Evolutionary conservation across 371 early-diverging fungal species (phyloP).

Genomic region (Rhizopus delemar): DNA sequence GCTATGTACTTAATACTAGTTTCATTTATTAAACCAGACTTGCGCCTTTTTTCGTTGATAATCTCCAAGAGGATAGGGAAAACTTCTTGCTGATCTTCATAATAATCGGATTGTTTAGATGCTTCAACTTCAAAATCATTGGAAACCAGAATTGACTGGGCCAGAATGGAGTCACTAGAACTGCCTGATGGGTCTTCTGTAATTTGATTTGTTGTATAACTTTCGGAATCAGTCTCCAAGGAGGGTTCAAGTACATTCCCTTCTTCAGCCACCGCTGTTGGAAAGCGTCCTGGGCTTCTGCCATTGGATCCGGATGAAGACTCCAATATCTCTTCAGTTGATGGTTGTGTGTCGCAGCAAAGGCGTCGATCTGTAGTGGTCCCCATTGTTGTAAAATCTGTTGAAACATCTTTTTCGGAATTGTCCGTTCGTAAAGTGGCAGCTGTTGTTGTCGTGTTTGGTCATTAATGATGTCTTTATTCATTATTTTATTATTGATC

Average conservation of each 20-base stretch:
- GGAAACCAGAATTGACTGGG: background rate
- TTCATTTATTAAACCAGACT: slow-evolving; percentile 36
- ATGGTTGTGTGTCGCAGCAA: slow-evolving; percentile 5
- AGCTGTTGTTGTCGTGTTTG: too few species aligned
- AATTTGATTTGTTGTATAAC: background rate
- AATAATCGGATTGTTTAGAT: background rate
- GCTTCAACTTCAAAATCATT: background rate
- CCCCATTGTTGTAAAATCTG: background rate
- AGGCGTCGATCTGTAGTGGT: slow-evolving; percentile 1
- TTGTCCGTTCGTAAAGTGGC: slow-evolving; percentile 2
- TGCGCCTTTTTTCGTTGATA: slow-evolving; percentile 1
- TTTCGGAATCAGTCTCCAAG: slow-evolving; percentile 1
- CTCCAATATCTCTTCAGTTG: slow-evolving; percentile 6
- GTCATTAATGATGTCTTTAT: too few species aligned
- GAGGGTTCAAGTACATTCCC: slow-evolving; percentile 1
- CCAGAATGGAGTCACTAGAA: slow-evolving; percentile 5
- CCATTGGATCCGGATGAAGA: background rate
- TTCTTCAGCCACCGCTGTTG: slow-evolving; percentile 1
- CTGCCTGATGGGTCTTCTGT: background rate
- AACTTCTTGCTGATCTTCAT: slow-evolving; percentile 2
- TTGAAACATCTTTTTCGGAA: slow-evolving; percentile 1
- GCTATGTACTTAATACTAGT: slow-evolving; percentile 40
- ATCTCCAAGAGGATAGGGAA: background rate
- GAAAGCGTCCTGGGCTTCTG: background rate
- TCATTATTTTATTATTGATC: too few species aligned